Percentiles rank a stretch among this genome's conserved stretches.
phyloP scores from a whole-genome alignment of 805 yeast genomes.

The Zygosaccharomyces gambellarensis region DNA sequence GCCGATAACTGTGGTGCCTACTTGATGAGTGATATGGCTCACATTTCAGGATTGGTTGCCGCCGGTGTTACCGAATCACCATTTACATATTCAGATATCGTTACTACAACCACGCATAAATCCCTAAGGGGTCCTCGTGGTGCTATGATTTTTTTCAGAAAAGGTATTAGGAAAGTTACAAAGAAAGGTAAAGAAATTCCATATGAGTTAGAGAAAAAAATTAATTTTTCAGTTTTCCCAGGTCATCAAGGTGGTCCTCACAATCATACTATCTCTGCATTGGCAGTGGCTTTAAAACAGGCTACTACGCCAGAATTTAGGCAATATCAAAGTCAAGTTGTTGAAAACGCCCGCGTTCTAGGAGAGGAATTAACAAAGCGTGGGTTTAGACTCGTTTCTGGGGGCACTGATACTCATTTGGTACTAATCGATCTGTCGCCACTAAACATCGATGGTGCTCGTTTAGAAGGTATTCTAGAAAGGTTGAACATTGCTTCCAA shows the following conservation, averaged over 20 bases:
- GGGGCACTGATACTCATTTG: slow-evolving; percentile 94
- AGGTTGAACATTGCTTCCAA: slow-evolving; percentile 89
- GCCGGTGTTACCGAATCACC: slow-evolving; percentile 94
- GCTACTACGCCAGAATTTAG: slow-evolving; percentile 84
- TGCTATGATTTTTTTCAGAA: slow-evolving; percentile 95
- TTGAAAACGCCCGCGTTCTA: slow-evolving; percentile 73
- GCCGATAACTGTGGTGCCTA: slow-evolving; percentile 93
- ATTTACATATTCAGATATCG: slow-evolving; percentile 88
- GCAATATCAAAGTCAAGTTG: slow-evolving; percentile 77
- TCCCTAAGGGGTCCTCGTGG: slow-evolving; percentile 99
- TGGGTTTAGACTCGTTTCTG: slow-evolving; percentile 76
- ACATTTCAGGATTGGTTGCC: slow-evolving; percentile 91
- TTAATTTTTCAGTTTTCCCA: slow-evolving; percentile 97
- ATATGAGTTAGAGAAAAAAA: slow-evolving; percentile 84
- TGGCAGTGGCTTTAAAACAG: slow-evolving; percentile 93
- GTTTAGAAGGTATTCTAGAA: slow-evolving; percentile 87
- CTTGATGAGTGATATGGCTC: slow-evolving; percentile 93
- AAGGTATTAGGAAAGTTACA: slow-evolving; percentile 77
- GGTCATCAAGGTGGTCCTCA: slow-evolving; percentile 99
- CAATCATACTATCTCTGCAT: slow-evolving; percentile 94
- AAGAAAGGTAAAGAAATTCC: slow-evolving; percentile 81
- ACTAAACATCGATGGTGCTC: slow-evolving; percentile 84
- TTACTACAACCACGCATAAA: slow-evolving; percentile 96
- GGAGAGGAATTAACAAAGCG: slow-evolving; percentile 59
- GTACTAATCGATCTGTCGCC: slow-evolving; percentile 77